A percentile compares a stretch with the other conserved stretches of the same genome.
Evolutionary conservation across 768 basidiomycete species (phyloP).

Genomic region (Podaxis sp.): DNA sequence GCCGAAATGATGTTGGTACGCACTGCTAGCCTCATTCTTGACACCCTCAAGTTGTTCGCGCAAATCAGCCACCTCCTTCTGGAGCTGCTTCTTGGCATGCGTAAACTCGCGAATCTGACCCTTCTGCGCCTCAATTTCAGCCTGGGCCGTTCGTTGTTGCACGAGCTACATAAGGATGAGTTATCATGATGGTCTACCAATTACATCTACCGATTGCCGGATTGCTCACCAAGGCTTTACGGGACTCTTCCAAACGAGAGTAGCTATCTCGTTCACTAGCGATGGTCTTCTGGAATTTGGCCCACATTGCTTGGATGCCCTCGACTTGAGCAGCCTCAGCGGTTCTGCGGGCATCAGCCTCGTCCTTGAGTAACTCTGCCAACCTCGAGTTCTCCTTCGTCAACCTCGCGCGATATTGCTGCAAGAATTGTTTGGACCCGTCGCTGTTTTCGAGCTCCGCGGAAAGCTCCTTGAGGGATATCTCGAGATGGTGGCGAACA

Average conservation of each 20-base stretch:
- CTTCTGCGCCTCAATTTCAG: conserved; percentile 66
- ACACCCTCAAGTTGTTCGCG: conserved; percentile 57
- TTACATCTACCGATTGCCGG: background rate
- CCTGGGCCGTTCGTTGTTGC: conserved; percentile 63
- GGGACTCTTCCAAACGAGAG: conserved; percentile 64
- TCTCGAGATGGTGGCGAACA: conserved; percentile 63
- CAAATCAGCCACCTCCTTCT: conserved; percentile 50
- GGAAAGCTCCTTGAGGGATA: conserved; percentile 57
- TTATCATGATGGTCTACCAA: no score
- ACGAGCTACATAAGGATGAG: conserved; percentile 42
- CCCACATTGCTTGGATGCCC: conserved; percentile 66
- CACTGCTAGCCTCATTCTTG: conserved; percentile 63
- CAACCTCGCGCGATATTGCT: conserved; percentile 54
- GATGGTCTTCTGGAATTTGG: conserved; percentile 61
- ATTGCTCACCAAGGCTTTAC: conserved; percentile 60
- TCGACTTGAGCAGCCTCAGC: conserved; percentile 64
- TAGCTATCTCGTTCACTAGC: conserved; percentile 62
- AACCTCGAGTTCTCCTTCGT: conserved; percentile 57
- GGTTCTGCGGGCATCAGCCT: conserved; percentile 59
- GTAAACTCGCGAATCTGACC: conserved; percentile 60
- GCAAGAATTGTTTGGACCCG: conserved; percentile 63
- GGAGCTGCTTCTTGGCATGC: conserved; percentile 56
- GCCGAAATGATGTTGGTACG: conserved; percentile 13
- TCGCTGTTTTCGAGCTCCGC: conserved; percentile 63
- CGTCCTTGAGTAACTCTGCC: conserved; percentile 57